phyloP scores from a whole-genome alignment of 2,329 filamentous ascomycete species.

The Penicillium sp. region DNA sequence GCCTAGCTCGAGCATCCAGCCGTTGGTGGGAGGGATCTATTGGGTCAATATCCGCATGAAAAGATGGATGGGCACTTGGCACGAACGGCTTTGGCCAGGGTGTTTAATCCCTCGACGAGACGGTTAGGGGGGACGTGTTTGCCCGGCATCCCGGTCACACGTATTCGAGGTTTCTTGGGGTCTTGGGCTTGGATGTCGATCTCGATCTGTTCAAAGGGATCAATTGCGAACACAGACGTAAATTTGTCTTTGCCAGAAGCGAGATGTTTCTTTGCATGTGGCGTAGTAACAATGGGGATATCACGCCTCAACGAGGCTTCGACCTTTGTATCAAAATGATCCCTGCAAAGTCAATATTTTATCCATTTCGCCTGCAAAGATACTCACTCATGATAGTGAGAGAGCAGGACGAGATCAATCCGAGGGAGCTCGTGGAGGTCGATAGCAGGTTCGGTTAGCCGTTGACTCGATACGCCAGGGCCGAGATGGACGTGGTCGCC shows the following conservation, averaged over 20 bases:
- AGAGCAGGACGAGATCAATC: conserved; percentile 62
- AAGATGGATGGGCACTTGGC: conserved; percentile 6
- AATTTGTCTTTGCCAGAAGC: conserved; percentile 54
- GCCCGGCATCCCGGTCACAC: conserved; percentile 65
- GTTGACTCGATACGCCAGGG: conserved; percentile 59
- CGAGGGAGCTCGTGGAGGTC: conserved; percentile 61
- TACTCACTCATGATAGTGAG: conserved; percentile 61
- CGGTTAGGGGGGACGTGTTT: conserved; percentile 59
- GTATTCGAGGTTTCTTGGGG: conserved; percentile 47
- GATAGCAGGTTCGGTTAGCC: conserved; percentile 61
- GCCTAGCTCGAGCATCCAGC: conserved; percentile 67
- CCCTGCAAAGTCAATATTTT: conserved; percentile 26
- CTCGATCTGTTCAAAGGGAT: conserved; percentile 57
- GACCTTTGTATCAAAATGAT: conserved; percentile 59
- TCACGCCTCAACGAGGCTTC: conserved; percentile 54
- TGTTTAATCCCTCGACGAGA: conserved; percentile 47
- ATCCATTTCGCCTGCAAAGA: not conserved
- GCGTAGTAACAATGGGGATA: conserved; percentile 65
- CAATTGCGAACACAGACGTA: conserved; percentile 56
- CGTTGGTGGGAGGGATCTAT: conserved; percentile 64
- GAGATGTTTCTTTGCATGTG: conserved; percentile 60
- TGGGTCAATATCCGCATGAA: not conserved
- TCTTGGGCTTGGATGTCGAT: conserved; percentile 41
- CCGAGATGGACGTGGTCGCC: conserved; percentile 69
- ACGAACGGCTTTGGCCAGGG: conserved; percentile 48